These are phyloP conservation scores for Prunus fruticosa DNA, from an alignment of 306 rosid genomes.

Conservation along the genomic window DNA sequence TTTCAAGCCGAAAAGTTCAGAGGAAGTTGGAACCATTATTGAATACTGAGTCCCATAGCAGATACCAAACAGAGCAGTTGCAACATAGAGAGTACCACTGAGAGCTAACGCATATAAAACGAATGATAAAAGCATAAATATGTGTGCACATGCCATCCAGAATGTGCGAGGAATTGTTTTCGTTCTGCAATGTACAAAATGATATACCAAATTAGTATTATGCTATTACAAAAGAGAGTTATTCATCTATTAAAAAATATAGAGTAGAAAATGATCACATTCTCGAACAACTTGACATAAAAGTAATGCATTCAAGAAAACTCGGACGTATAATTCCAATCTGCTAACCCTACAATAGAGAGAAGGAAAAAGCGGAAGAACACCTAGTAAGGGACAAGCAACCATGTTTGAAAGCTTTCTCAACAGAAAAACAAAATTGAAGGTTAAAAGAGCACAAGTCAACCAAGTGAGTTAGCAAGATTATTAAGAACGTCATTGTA, in stretches of 20 bases:
- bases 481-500: not conserved
- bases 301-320: too few relatives aligned
- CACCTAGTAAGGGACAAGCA: not conserved
- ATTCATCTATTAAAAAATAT: too few relatives aligned
- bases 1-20: conserved; percentile 70
- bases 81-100: conserved; percentile 51
- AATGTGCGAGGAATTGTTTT: conserved; percentile 56
- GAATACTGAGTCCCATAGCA: conserved; percentile 66
- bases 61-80: conserved; percentile 70
- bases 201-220: conserved; percentile 14
- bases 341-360: too few relatives aligned
- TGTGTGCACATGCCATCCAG: conserved; percentile 69
- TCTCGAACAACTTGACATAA: too few relatives aligned
- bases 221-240: too few relatives aligned
- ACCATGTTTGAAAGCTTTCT: not conserved
- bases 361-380: not conserved
- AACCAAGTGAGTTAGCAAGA: not conserved
- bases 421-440: not conserved
- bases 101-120: conserved; percentile 55
- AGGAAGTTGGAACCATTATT: conserved; percentile 48
- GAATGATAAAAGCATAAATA: conserved; percentile 54
- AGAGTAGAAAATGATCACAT: too few relatives aligned
- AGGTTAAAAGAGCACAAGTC: conserved; percentile 1
- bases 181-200: conserved; percentile 42
- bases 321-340: too few relatives aligned